These are phyloP conservation scores for Diversispora eburnea DNA, from an alignment of 192 early-diverging fungal species.

Conservation along the genomic window DNA sequence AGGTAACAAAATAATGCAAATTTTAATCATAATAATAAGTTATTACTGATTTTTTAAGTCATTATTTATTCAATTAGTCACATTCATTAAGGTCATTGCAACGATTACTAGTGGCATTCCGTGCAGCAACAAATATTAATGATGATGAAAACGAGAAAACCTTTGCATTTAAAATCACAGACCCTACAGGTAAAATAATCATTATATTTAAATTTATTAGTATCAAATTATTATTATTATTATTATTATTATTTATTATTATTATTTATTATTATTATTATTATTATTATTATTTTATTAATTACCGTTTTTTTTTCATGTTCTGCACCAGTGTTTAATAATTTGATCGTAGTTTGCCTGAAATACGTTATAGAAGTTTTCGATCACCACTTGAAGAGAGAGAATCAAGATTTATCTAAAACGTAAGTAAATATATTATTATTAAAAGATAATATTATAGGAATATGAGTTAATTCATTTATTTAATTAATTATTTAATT, in stretches of 20 bases:
- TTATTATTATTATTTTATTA: background rate
- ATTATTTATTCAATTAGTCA: slow-evolving; percentile 33
- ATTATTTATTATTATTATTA: background rate
- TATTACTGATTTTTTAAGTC: background rate
- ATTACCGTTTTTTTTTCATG: slow-evolving; percentile 12
- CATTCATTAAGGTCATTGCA: slow-evolving; percentile 68
- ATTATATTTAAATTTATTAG: no score
- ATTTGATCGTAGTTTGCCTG: slow-evolving; percentile 70
- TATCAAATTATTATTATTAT: no score
- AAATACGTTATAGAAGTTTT: slow-evolving; percentile 68
- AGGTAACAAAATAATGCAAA: background rate
- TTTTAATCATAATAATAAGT: background rate
- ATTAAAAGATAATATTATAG: background rate
- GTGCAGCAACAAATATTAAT: slow-evolving; percentile 72
- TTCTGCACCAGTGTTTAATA: slow-evolving; percentile 67
- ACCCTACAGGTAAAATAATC: slow-evolving; percentile 30
- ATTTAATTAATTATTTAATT: background rate
- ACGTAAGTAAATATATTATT: background rate
- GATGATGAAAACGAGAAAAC: slow-evolving; percentile 56
- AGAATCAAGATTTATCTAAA: slow-evolving; percentile 25
- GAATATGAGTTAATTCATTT: background rate
- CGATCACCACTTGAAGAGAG: slow-evolving; percentile 56
- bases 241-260: no score
- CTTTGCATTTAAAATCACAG: slow-evolving; percentile 70
- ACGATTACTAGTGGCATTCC: slow-evolving; percentile 79